Evolutionary conservation across 495 filamentous ascomycete genomes (phyloP), one percentile per base, ranked within the genome.

Genomic region (Physcia stellaris): DNA sequence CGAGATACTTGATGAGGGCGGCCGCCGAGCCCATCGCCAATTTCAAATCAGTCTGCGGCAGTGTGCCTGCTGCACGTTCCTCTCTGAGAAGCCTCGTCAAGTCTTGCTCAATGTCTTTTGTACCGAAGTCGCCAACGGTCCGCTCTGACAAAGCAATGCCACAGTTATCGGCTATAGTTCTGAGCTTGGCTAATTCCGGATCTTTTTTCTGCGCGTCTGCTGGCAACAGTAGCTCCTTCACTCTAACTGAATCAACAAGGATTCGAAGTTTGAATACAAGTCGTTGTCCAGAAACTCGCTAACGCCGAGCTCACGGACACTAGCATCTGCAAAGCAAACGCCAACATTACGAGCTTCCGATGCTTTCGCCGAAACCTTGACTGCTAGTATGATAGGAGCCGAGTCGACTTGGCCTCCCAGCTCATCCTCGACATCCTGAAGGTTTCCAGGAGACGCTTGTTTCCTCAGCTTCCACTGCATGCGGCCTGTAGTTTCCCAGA

Each of bases 261-360:
- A 86, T 61, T 99, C 90, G 41, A 99, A 88, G 55, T 99, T 96
- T 29, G 90, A 96, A 57, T 94, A 99, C 10, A 94, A 66, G 54
- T 99, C 92, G 48, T 96, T 99, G 64, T 99, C 90, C 19, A 93
- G 68, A 50, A 99, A 99, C 54, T 99, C 90, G 67, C 82, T 92
- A 26, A 99, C 86, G 19, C 90, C 90, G 0, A 99, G 71, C 60
- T 99, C 90, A 35, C 92, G 70, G 45, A 94, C 87, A 50, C 83
- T 95, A 7, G 90, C 90, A 71, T 99, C 90, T 6, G 92, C 90
- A 61, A 99, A 99, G 60, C 90, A 95, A 18, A 96, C 87, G 10
- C 90, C 90, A 2, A 98, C 84, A 40, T 71, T 81, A 33, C 92
- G 67, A 2, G 80, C 84, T 56, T 94, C 86, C 0, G 76, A 71